Evolutionary conservation across 768 basidiomycete genomes (phyloP), one percentile per base, ranked within the genome.

Genomic region (Suillus luteus): DNA sequence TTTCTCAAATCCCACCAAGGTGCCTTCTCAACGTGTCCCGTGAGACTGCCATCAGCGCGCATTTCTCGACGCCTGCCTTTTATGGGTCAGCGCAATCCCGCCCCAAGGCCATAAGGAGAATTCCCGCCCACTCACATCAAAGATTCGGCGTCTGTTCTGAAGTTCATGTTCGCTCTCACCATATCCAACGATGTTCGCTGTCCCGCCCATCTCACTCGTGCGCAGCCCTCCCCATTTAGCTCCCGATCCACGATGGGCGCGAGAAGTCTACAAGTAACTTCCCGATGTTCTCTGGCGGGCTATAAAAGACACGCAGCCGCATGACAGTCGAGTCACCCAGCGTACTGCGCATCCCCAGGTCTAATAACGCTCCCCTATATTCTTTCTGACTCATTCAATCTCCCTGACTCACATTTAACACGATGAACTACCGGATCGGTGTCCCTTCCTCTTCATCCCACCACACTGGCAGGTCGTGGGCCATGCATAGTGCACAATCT

Each of bases 231-330:
- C 22, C 55, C 55, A 57, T 40, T 57, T 33, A 33, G 5, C 1
- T 19, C 24, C 17, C 8, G 55, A 57, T 8, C 6, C 35, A 22
- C 40, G 44, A 43, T 52, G 41, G 54, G 44, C 44, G 58, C 58
- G 38, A 19, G 33, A 60, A 40, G 24, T 19, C 37, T 24, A 58
- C 38, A 58, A 40, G 38, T 66, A 67, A 70, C 67, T 72, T 73
- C 59, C 67, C 66, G 71, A 64, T 52, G 61, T 66, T 19, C 15
- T 15, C 43, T 46, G 61, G 62, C 61, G 63, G 64, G 66, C 64
- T 77, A 75, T 75, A 77, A 75, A 68, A 72, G 2, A 49, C 58
- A 64, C 66, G 55, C 64, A 58, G 19, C 37, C 37, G 37, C 55
- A 38, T 49, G 54, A 5, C 55, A 54, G 55, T 66, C 62, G 66